phyloP scores from a whole-genome alignment of 352 stramenopile genomes.

The Pythium myriotylum region DNA sequence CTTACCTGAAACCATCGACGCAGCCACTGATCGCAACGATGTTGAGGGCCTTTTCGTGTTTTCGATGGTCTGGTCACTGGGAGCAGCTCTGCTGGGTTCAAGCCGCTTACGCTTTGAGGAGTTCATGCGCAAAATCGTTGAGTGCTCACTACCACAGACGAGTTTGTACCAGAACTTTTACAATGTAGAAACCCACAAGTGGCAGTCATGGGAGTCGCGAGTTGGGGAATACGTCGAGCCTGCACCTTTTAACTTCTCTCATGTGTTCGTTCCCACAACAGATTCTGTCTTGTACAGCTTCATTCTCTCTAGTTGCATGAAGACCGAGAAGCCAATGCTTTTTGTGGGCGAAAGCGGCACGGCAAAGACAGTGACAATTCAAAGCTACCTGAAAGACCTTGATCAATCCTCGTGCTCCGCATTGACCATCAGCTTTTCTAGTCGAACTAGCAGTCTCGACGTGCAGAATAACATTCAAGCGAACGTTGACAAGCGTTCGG shows the following conservation, averaged over 20 bases:
- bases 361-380: slow-evolving; percentile 95
- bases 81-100: slow-evolving; percentile 80
- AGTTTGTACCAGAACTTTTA: slow-evolving; percentile 92
- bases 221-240: slow-evolving; percentile 92
- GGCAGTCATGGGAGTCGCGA: slow-evolving; percentile 87
- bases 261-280: slow-evolving; percentile 96
- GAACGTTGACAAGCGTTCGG: slow-evolving; percentile 95
- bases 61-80: slow-evolving; percentile 92
- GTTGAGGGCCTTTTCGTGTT: slow-evolving; percentile 94
- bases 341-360: slow-evolving; percentile 95
- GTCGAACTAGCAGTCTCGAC: slow-evolving; percentile 91
- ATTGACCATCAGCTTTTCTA: slow-evolving; percentile 94
- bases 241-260: slow-evolving; percentile 92
- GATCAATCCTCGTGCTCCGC: slow-evolving; percentile 65
- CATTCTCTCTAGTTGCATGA: slow-evolving; percentile 87
- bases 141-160: slow-evolving; percentile 73
- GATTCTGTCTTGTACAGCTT: slow-evolving; percentile 95
- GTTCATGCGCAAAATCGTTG: slow-evolving; percentile 89
- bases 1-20: slow-evolving; percentile 62
- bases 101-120: slow-evolving; percentile 88
- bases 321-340: slow-evolving; percentile 88
- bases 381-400: slow-evolving; percentile 92
- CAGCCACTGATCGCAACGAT: slow-evolving; percentile 47
- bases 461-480: slow-evolving; percentile 95
- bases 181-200: slow-evolving; percentile 88